Evolutionary conservation across 2,329 filamentous ascomycete genomes (phyloP).

Genomic region (Fusarium buharicum): DNA sequence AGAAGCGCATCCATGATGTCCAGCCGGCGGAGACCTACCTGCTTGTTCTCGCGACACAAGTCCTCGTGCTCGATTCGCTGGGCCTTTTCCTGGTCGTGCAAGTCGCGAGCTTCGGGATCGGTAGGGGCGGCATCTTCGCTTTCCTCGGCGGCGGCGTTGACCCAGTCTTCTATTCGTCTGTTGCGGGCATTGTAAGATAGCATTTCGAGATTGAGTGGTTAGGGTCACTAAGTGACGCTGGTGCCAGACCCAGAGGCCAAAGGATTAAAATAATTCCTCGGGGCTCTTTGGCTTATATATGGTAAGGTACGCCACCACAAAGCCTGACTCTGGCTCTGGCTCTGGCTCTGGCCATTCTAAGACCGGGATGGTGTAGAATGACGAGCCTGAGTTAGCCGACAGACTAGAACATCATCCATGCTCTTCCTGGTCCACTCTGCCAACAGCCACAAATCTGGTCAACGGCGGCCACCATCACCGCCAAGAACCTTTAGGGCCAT

Average conservation of each 20-base stretch:
- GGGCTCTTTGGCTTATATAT: conserved; percentile 40
- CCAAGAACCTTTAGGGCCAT: conserved; percentile 31
- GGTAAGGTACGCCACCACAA: background rate
- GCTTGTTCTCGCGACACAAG: conserved; percentile 44
- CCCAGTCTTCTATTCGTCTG: conserved; percentile 44
- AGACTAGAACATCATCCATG: conserved; percentile 34
- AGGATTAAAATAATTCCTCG: conserved; percentile 21
- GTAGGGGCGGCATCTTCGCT: conserved; percentile 39
- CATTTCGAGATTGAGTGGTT: conserved; percentile 40
- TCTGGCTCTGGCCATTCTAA: conserved; percentile 22
- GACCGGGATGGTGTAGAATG: conserved; percentile 38
- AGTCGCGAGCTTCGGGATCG: conserved; percentile 44
- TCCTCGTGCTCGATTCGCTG: conserved; percentile 46
- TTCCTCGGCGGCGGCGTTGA: conserved; percentile 37
- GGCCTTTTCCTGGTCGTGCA: conserved; percentile 46
- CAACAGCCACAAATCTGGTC: conserved; percentile 41
- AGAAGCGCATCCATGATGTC: conserved; percentile 9
- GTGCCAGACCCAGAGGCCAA: conserved; percentile 16
- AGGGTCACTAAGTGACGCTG: conserved; percentile 41
- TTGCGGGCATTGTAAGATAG: conserved; percentile 40
- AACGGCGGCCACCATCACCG: conserved; percentile 37
- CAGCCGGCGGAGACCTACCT: conserved; percentile 34
- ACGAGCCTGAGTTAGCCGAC: conserved; percentile 31
- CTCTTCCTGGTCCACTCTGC: conserved; percentile 35
- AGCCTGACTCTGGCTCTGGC: too few relatives aligned